A percentile compares a stretch with the other conserved stretches of the same genome.
Conservation (phyloP, 495 filamentous ascomycete species). For the Wilcoxina mikolae region DNA sequence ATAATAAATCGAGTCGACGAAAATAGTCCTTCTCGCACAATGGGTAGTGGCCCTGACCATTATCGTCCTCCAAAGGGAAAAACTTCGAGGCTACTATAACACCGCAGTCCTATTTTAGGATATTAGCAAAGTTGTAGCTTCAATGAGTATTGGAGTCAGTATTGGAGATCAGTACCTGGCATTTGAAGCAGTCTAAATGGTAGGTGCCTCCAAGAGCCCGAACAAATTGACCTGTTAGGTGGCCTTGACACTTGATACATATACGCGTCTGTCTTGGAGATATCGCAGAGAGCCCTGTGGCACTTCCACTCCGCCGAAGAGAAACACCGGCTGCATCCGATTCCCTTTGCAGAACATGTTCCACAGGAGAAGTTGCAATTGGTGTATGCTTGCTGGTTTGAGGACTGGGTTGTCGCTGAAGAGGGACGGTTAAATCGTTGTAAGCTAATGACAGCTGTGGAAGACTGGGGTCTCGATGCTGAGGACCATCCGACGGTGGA, state of each 20-base stretch:
- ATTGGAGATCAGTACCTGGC: slow-evolving; percentile 51
- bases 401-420: slow-evolving; percentile 15
- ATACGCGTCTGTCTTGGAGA: slow-evolving; percentile 35
- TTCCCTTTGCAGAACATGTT: background rate
- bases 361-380: slow-evolving; percentile 14
- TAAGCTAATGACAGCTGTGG: slow-evolving; percentile 19
- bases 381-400: slow-evolving; percentile 20
- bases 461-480: slow-evolving; percentile 8
- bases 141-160: slow-evolving; percentile 2
- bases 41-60: slow-evolving; percentile 74
- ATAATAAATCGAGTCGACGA: slow-evolving; percentile 75
- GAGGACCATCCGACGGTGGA: slow-evolving; percentile 24
- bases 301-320: slow-evolving; percentile 6
- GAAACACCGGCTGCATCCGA: background rate
- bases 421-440: slow-evolving; percentile 17
- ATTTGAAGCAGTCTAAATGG: slow-evolving; percentile 96
- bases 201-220: slow-evolving; percentile 81
- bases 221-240: slow-evolving; percentile 88
- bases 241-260: slow-evolving; percentile 78
- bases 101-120: slow-evolving; percentile 61
- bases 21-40: slow-evolving; percentile 98
- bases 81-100: slow-evolving; percentile 96
- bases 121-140: slow-evolving; percentile 2
- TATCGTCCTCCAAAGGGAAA: slow-evolving; percentile 87
- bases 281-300: background rate